Base-by-base conservation (phyloP, 768 basidiomycete genomes). In the Termitomyces sp. region DNA sequence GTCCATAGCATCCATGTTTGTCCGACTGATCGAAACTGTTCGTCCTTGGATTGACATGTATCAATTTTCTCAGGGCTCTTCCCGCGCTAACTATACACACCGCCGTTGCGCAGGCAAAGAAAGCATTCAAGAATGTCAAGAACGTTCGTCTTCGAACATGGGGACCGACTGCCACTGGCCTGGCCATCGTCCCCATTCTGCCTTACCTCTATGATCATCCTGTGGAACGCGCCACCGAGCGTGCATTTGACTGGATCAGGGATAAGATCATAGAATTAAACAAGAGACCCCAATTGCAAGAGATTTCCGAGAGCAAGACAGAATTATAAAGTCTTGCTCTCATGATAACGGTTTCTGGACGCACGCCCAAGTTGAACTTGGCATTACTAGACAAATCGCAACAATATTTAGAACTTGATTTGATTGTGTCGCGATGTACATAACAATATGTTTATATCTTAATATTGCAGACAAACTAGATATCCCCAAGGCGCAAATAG, bases 51-150 rank as follows among this genome's bases (percentile, higher is more conserved):
- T 58, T 56, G 54, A 35, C 57, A 53, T 26, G 30, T 15, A 50
- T 52, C 43, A 50, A 50, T 54, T 51, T 53, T 48, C 40, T 58
- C 55, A 91, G 89, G 89, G 89, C 84, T 5, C 78, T 91, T 19
- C 89, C 90, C 1, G 90, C 90, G 0, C 78, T 94, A 56, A 94
- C 91, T 1, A 92, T 94, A 54, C 91, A 94, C 67, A 88, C 87
- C 1, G 81, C 87, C 5, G 91, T 93, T 46, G 81, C 79, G 30
- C 85, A 90, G 64, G 79, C 88, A 2, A 84, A 84, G 64, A 84
- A 82, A 56, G 80, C 81, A 2, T 89, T 90, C 66, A 74, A 69
- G 44, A 83, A 83, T 55, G 77, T 75, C 33, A 71, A 79, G 55
- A 88, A 80, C 64, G 76, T 77, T 9, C 78, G 80, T 42, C 60